Evolutionary conservation across 1,284 basidiomycete species (phyloP), one percentile per base, ranked within the genome.

Genomic region (Cutaneotrichosporon cavernicola): DNA sequence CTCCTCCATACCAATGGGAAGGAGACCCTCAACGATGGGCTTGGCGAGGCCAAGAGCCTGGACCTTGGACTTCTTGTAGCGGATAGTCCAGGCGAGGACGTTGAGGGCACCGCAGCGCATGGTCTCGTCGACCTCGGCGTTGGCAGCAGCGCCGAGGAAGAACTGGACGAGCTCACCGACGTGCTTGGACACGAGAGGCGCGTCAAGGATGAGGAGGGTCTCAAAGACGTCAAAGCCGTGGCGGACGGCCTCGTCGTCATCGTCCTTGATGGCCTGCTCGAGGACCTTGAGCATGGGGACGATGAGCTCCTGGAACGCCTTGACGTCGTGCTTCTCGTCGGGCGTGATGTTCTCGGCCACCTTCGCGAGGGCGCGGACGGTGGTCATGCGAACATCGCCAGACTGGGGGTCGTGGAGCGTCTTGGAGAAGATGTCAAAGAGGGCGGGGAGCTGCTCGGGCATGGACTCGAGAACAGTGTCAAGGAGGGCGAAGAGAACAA

Each of bases 31-130:
- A 64, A 99, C 86, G 75, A 99, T 95, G 46, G 88, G 87, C 67
- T 88, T 88, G 21, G 92, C 92, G 60, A 99, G 85, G 75, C 88
- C 87, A 67, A 95, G 85, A 72, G 86, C 87, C 81, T 97, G 93
- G 49, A 99, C 88, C 82, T 96, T 97, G 67, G 90, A 90, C 83
- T 97, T 97, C 88, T 98, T 99, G 83, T 96, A 96, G 83, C 91
- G 90, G 65, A 97, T 89, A 56, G 90, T 93, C 96, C 96, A 99
- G 75, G 93, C 91, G 38, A 99, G 86, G 22, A 92, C 91, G 77
- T 98, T 99, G 64, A 99, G 86, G 31, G 91, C 89, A 78, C 97
- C 90, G 68, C 94, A 87, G 67, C 97, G 90, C 66, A 97, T 86
- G 58, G 91, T 91, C 66, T 85, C 83, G 57, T 94, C 91, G 74